A percentile compares a stretch with the other conserved stretches of the same genome.
These are phyloP conservation scores for Mycena polygramma DNA, from an alignment of 768 basidiomycete species.

Conservation along the genomic window DNA sequence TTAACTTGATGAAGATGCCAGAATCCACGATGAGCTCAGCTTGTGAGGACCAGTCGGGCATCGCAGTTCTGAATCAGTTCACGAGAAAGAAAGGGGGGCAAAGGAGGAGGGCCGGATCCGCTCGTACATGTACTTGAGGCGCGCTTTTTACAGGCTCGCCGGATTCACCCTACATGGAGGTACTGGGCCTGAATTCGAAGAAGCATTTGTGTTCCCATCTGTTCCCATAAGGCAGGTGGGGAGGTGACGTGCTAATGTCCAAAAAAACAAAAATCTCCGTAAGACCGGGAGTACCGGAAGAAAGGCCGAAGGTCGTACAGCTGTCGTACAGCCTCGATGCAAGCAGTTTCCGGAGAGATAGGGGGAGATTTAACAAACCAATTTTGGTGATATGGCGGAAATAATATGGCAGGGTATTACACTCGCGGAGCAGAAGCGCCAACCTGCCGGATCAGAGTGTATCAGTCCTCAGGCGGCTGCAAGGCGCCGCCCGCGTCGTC, in stretches of 20 bases:
- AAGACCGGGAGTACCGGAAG: background rate
- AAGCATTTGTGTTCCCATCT: slow-evolving; percentile 14
- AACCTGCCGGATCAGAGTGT: too few relatives aligned
- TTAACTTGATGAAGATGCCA: slow-evolving; percentile 62
- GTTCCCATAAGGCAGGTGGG: slow-evolving; percentile 28
- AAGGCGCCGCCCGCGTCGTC: background rate
- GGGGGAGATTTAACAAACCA: too few relatives aligned
- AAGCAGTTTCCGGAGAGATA: too few relatives aligned
- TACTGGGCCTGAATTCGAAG: slow-evolving; percentile 14
- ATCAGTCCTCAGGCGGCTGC: background rate
- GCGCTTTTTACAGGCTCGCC: too few relatives aligned
- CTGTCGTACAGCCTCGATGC: too few relatives aligned
- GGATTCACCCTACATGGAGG: slow-evolving; percentile 16
- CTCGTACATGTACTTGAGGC: too few relatives aligned
- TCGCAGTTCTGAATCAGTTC: slow-evolving; percentile 39
- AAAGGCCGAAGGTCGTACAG: too few relatives aligned
- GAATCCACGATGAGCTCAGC: slow-evolving; percentile 61
- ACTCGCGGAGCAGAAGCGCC: slow-evolving; percentile 10
- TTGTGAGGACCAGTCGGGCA: slow-evolving; percentile 70
- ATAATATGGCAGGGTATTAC: background rate
- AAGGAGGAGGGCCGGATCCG: slow-evolving; percentile 23
- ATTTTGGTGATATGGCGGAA: too few relatives aligned
- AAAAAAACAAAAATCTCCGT: background rate
- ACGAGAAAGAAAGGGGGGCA: slow-evolving; percentile 6
- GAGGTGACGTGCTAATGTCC: slow-evolving; percentile 17